A percentile compares a stretch with the other conserved stretches of the same genome.
Evolutionary conservation across 2,329 filamentous ascomycete genomes (phyloP).

Genomic region (Colletotrichum sidae): DNA sequence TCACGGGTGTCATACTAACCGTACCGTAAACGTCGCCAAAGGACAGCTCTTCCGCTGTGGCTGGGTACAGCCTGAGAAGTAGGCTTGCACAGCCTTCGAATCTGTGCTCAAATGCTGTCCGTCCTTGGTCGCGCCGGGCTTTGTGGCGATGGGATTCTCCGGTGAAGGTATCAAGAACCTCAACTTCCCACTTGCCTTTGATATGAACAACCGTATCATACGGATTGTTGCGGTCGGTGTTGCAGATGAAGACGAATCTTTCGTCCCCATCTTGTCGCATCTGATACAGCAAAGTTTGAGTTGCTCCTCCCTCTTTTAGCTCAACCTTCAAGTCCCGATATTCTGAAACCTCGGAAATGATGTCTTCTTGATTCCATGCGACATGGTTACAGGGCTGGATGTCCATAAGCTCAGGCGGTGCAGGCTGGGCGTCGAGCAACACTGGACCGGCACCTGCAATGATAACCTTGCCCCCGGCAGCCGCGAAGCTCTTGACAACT

Average conservation of each 20-base stretch:
- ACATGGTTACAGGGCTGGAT: slow-evolving; percentile 9
- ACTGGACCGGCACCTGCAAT: slow-evolving; percentile 12
- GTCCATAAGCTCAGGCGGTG: neutral
- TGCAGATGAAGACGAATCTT: slow-evolving; percentile 46
- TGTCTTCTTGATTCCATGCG: neutral
- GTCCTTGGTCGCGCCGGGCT: slow-evolving; percentile 32
- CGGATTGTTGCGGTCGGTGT: slow-evolving; percentile 41
- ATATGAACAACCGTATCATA: slow-evolving; percentile 40
- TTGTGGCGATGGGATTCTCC: slow-evolving; percentile 35
- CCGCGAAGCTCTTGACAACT: slow-evolving; percentile 41
- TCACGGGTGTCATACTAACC: neutral
- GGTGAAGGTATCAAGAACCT: slow-evolving; percentile 43
- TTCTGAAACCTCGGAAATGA: neutral
- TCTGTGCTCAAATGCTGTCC: slow-evolving; percentile 41
- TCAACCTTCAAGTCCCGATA: slow-evolving; percentile 10
- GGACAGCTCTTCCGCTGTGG: slow-evolving; percentile 7
- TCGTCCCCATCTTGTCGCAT: slow-evolving; percentile 45
- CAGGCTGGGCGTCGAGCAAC: slow-evolving; percentile 14
- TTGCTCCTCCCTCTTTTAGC: slow-evolving; percentile 6
- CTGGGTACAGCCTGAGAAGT: slow-evolving; percentile 39
- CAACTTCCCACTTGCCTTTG: slow-evolving; percentile 43
- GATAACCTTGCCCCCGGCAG: slow-evolving; percentile 24
- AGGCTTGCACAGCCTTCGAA: slow-evolving; percentile 47
- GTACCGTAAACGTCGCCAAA: neutral
- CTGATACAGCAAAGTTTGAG: slow-evolving; percentile 43